Evolutionary conservation across 345 rosid species (phyloP).

Genomic region (Combretum micranthum): DNA sequence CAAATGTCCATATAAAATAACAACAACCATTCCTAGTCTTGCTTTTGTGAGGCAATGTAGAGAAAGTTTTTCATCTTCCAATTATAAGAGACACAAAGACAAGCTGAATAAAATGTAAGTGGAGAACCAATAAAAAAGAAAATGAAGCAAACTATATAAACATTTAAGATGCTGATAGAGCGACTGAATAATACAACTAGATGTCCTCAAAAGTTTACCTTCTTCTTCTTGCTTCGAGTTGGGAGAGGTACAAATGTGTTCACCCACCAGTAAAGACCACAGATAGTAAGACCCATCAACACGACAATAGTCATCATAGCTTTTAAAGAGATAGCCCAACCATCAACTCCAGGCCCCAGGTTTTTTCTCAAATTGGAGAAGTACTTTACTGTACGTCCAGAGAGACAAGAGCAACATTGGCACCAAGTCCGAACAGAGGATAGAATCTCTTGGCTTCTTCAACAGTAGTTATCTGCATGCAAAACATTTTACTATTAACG

Average conservation of each 20-base stretch:
- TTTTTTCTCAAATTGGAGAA: constrained; percentile 77
- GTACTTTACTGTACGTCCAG: constrained; percentile 93
- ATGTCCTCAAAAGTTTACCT: constrained; percentile 36
- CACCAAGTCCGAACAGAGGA: constrained; percentile 94
- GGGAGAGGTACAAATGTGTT: constrained; percentile 69
- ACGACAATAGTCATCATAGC: constrained; percentile 98
- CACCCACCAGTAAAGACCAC: constrained; percentile 95
- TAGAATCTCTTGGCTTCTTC: constrained; percentile 96
- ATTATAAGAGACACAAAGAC: no score
- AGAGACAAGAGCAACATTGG: constrained; percentile 85
- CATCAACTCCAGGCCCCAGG: constrained; percentile 98
- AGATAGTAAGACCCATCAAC: constrained; percentile 72
- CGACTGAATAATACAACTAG: constrained; percentile 6
- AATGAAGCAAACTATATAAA: not conserved
- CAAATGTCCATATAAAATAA: no score
- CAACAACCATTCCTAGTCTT: no score
- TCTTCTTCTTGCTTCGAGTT: constrained; percentile 92
- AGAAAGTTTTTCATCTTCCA: no score
- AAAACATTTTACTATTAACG: not conserved
- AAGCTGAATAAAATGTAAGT: no score
- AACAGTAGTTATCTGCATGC: constrained; percentile 76
- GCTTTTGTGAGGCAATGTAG: no score
- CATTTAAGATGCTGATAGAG: not conserved
- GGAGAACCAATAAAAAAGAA: not conserved
- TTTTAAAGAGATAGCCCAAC: constrained; percentile 93